Base-by-base conservation (phyloP, 495 filamentous ascomycete species). In the Opeltia flavorubescens region DNA sequence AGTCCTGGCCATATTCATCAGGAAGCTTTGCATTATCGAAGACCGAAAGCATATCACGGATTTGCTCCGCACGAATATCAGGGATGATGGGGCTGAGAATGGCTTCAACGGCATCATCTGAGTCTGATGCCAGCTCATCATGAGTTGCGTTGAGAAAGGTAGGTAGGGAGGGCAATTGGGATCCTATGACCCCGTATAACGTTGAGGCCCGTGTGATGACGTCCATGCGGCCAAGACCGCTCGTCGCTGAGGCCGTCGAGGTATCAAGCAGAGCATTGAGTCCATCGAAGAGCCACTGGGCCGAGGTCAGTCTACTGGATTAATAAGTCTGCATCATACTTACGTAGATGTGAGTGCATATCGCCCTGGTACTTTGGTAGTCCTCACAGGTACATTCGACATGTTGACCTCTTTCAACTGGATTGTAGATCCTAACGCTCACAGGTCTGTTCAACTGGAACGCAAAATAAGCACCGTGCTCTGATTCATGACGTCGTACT, bases 11-110 rank as follows among this genome's bases (percentile, higher is more conserved):
- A 50, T 66, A 69, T n/a, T 71, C 67, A 30, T 68, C 64, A 11
- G 72, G 69, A 1, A 73, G 60, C 9, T 59, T 59, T 6, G 55
- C 52, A 9, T 53, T 44, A 44, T 59, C 64, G 51, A 76, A 76
- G 6, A 69, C 67, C 33, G 69, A 71, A 41, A 76, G 53, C 13
- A 76, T 66, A 48, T 76, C 72, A 38, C 62, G 60, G 2, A 69
- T 60, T 43, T 63, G 64, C 23, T 71, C 58, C 23, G 56, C 56
- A 7, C 67, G 66, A 18, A 36, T 28, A 29, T 39, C 23, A 23
- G 7, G 12, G 21, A 18, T n/a, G 15, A 11, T 15, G 15, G 44
- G 25, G 18, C 12, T 21, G 27, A 4, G n/a, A 21, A 26, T 26
- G 13, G 17, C 11, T 18, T 51, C 49, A 9, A 26, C 38, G 2